Conservation (phyloP, 148 eudicot species). For the Silene latifolia region DNA sequence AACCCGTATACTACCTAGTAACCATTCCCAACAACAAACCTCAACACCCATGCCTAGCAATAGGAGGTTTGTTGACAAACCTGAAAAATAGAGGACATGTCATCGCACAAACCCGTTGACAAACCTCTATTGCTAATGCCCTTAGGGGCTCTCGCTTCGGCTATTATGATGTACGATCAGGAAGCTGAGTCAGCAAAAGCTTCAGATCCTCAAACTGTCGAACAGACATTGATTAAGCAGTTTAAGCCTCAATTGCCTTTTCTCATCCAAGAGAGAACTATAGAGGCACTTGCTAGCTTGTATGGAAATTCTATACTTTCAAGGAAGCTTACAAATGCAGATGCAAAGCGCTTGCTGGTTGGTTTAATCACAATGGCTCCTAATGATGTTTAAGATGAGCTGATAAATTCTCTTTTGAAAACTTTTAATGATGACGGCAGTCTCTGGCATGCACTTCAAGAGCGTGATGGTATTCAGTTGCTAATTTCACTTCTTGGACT, state of each 20-base stretch:
- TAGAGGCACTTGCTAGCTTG: slow-evolving; percentile 97
- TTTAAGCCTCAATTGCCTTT: slow-evolving; percentile 72
- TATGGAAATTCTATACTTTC: slow-evolving; percentile 78
- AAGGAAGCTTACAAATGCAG: slow-evolving; percentile 77
- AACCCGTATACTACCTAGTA: too few species aligned
- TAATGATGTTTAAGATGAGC: slow-evolving; percentile 87
- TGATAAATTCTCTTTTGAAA: slow-evolving; percentile 69
- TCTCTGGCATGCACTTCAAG: slow-evolving; percentile 94
- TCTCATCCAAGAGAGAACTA: slow-evolving; percentile 88
- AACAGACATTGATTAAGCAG: slow-evolving; percentile 77
- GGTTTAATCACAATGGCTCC: slow-evolving; percentile 98
- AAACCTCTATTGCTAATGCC: too few species aligned
- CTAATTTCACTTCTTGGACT: slow-evolving; percentile 96
- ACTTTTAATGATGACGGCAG: slow-evolving; percentile 77
- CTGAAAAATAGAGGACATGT: too few species aligned
- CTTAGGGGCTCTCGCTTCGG: slow-evolving; percentile 99
- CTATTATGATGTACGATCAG: slow-evolving; percentile 90
- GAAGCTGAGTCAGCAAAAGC: slow-evolving; percentile 74
- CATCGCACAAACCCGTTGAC: too few species aligned
- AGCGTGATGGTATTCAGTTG: slow-evolving; percentile 96
- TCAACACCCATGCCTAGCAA: too few species aligned
- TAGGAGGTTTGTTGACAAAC: too few species aligned
- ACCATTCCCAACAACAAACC: too few species aligned
- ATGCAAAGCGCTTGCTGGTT: slow-evolving; percentile 85
- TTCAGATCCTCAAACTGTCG: slow-evolving; percentile 71